Base-by-base conservation (phyloP, 1,284 basidiomycete genomes). In the Rhodotorula sp. region DNA sequence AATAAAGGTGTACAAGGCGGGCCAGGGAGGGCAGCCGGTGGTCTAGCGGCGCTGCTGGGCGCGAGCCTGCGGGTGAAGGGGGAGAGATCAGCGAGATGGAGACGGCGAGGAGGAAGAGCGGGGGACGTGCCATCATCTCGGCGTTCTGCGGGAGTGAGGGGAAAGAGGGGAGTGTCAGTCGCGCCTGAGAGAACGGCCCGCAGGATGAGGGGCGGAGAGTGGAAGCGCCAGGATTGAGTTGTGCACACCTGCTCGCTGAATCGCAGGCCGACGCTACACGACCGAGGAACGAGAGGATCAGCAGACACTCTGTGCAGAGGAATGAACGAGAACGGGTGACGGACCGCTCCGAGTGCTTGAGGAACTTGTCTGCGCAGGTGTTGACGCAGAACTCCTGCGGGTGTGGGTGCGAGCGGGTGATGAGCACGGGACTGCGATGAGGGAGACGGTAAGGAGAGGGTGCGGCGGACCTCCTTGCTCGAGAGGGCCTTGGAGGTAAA, bases 401-500 rank as follows among this genome's bases (percentile, higher is more conserved):
- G 27, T 87, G 74, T 3, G 57, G 61, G 27, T 8, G 53, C 53
- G 32, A 1, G 8, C 25, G 37, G 10, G 25, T 36, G 34, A 25
- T 36, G 19, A 37, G 34, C 13, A n/a, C 5, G 4, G 27, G 27
- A n/a, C 37, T 19, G 8, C 13, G 17, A 22, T 6, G 25, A 7
- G 32, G 8, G 37, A 1, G 36, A 22, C 36, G 39, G 5, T 13
- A 22, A 4, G 1, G 29, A 6, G 44, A 82, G n/a, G n/a, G n/a
- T n/a, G n/a, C n/a, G n/a, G n/a, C 82, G 71, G 65, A 92, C 95
- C 89, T 99, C 96, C 86, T 97, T 98, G 66, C 88, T 88, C 32
- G 91, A 92, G 71, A 98, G 85, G 0, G 94, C 88, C 83, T 95
- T 97, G 84, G 90, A 91, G 41, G 95, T 98, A 80, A 99, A 98